These are phyloP conservation scores for Crithidia thermophila DNA, from an alignment of 208 protist species.

Conservation along the genomic window DNA sequence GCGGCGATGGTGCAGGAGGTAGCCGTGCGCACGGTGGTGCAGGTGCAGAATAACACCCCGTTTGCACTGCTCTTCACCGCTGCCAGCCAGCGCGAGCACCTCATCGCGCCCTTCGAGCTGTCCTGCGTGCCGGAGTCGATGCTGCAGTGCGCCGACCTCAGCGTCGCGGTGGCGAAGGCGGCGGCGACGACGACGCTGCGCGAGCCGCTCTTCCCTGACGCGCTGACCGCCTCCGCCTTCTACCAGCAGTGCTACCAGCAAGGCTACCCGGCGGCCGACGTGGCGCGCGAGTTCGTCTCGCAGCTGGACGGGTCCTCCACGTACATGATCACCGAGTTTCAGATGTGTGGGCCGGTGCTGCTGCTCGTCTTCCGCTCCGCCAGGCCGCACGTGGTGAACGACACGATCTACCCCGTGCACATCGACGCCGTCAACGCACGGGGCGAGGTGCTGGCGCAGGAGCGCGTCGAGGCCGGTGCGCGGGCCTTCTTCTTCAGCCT, in stretches of 20 bases:
- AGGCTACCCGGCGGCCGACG: constrained; percentile 11
- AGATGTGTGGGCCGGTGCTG: constrained; percentile 23
- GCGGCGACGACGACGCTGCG: constrained; percentile 6
- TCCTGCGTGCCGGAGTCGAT: constrained; percentile 38
- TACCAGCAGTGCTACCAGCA: constrained; percentile 24
- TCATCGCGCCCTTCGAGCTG: constrained; percentile 19
- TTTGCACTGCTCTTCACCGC: constrained; percentile 25
- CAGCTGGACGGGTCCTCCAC: constrained; percentile 33
- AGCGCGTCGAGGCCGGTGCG: constrained; percentile 12
- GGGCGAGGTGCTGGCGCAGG: constrained; percentile 19
- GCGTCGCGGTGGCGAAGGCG: constrained; percentile 12
- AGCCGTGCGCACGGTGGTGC: constrained; percentile 27
- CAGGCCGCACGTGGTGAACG: constrained; percentile 27
- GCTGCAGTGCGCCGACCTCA: constrained; percentile 24
- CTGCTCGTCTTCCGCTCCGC: constrained; percentile 23
- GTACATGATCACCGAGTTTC: constrained; percentile 28
- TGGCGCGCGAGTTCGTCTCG: constrained; percentile 31
- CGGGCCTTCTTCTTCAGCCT: constrained; percentile 26
- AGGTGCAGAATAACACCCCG: constrained; percentile 32
- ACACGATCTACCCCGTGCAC: constrained; percentile 26
- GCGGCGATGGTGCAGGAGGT: constrained; percentile 13
- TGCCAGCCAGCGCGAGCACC: constrained; percentile 9
- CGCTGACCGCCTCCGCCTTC: constrained; percentile 18
- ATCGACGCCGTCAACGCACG: constrained; percentile 22
- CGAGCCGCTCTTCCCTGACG: constrained; percentile 26